phyloP scores from a whole-genome alignment of 2,329 filamentous ascomycete genomes.

The Sporothrix variecibatus region DNA sequence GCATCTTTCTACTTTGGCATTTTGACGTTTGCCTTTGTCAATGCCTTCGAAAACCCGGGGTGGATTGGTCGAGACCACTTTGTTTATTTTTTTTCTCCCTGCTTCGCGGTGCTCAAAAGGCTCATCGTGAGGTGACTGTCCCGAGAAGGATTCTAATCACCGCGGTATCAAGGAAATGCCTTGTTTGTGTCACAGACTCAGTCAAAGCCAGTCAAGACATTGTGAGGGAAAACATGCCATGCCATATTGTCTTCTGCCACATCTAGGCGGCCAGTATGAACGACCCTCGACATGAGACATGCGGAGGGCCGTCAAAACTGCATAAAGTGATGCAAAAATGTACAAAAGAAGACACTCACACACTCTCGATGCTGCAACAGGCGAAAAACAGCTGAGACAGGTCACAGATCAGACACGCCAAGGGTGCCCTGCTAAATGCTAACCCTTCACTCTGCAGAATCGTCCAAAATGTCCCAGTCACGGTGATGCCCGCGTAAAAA shows the following conservation, averaged over 20 bases:
- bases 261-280: not conserved
- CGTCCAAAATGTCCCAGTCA: not conserved
- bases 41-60: constrained; percentile 8
- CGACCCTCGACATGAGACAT: not conserved
- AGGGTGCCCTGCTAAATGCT: not conserved
- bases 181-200: not conserved
- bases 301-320: not conserved
- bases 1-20: not conserved
- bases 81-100: not conserved
- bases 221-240: not conserved
- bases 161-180: not conserved
- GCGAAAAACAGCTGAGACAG: not conserved
- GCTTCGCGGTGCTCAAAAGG: not conserved
- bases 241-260: not conserved
- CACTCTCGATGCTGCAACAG: not conserved
- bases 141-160: constrained; percentile 7
- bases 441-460: not conserved
- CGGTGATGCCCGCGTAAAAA: constrained; percentile 7
- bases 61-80: not conserved
- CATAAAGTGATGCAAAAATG: not conserved
- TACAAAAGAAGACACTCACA: not conserved
- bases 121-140: not conserved
- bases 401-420: constrained; percentile 15
- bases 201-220: not conserved
- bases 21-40: not conserved